Evolutionary conservation across 306 rosid species (phyloP).

Genomic region (Trichosanthes cucumerina): DNA sequence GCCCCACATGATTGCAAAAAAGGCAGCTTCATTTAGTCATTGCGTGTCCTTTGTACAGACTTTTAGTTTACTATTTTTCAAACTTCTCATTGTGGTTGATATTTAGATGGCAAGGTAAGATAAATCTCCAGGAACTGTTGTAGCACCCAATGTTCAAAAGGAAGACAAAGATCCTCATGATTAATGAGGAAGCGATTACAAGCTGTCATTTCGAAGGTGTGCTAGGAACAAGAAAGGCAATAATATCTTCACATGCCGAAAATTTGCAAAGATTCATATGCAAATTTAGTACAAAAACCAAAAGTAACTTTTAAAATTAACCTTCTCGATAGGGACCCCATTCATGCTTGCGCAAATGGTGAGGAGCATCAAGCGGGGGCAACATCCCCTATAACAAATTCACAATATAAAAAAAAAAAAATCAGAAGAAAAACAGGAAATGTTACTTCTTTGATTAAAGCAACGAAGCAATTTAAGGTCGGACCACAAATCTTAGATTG

Average conservation of each 20-base stretch:
- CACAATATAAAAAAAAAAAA: conserved; percentile 3
- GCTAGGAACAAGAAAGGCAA: neutral
- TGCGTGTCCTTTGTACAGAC: neutral
- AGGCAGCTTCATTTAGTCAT: neutral
- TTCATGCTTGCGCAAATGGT: conserved; percentile 92
- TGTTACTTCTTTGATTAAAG: neutral
- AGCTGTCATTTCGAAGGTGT: neutral
- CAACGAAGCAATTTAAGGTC: conserved; percentile 10
- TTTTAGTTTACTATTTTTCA: neutral
- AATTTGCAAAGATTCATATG: neutral
- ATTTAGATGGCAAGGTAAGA: neutral
- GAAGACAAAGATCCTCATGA: neutral
- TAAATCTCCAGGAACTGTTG: neutral
- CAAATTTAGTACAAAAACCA: neutral
- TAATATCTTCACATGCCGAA: neutral
- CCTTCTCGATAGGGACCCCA: conserved; percentile 92
- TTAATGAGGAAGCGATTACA: neutral
- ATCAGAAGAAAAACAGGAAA: conserved; percentile 7
- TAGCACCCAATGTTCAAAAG: neutral
- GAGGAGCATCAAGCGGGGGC: conserved; percentile 98
- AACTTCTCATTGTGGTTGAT: neutral
- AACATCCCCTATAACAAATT: conserved; percentile 60
- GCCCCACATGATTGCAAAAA: no score
- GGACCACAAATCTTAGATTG: conserved; percentile 80
- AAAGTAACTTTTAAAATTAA: conserved; percentile 8